Conservation (phyloP, 2,329 filamentous ascomycete genomes). For the Chalaropsis ovoidea region DNA sequence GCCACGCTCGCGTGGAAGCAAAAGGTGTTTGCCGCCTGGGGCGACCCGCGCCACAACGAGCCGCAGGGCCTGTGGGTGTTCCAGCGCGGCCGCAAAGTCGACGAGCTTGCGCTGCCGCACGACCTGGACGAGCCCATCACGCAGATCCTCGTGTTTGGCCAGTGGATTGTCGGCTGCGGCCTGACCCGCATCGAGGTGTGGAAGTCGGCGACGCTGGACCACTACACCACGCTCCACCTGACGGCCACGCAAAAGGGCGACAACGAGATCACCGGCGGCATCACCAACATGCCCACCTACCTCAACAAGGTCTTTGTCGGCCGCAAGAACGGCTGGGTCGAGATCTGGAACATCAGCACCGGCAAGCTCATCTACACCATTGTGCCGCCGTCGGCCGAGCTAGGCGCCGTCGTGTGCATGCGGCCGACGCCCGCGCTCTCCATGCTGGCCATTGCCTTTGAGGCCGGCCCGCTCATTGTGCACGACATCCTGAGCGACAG, state of each 20-base stretch:
- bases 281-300: slow-evolving; percentile 86
- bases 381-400: slow-evolving; percentile 59
- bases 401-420: slow-evolving; percentile 75
- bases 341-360: slow-evolving; percentile 95
- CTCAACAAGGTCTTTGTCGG: slow-evolving; percentile 93
- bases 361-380: slow-evolving; percentile 87
- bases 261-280: slow-evolving; percentile 62
- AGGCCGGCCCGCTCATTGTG: slow-evolving; percentile 65
- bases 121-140: slow-evolving; percentile 61
- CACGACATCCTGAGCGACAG: slow-evolving; percentile 75
- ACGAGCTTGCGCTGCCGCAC: slow-evolving; percentile 58
- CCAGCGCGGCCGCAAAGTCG: slow-evolving; percentile 77
- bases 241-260: slow-evolving; percentile 47
- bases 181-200: slow-evolving; percentile 73
- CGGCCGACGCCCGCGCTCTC: slow-evolving; percentile 76
- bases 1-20: slow-evolving; percentile 83
- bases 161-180: slow-evolving; percentile 79
- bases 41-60: slow-evolving; percentile 44
- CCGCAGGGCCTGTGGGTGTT: slow-evolving; percentile 75
- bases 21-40: slow-evolving; percentile 82
- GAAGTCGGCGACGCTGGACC: slow-evolving; percentile 72
- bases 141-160: slow-evolving; percentile 72
- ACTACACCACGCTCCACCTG: slow-evolving; percentile 74
- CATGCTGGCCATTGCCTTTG: slow-evolving; percentile 78
- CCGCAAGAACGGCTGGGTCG: slow-evolving; percentile 74